Percentiles rank a stretch among this genome's conserved stretches.
These are phyloP conservation scores for Desmodesmus armatus DNA, from an alignment of 139 green algal genomes.

Conservation along the genomic window DNA sequence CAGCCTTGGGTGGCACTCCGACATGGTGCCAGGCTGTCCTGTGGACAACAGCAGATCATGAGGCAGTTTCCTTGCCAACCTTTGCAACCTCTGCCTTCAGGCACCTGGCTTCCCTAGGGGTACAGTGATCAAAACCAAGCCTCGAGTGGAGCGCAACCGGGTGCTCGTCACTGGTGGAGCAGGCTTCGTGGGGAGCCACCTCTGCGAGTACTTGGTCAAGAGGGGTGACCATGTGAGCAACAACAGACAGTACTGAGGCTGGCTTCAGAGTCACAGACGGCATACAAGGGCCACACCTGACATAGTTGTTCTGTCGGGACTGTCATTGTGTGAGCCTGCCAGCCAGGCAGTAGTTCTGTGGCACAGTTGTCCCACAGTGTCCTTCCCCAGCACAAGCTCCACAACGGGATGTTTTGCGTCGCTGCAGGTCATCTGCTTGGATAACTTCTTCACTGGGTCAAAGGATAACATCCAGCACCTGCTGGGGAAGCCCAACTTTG, in stretches of 20 bases:
- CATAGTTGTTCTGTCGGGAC: no score
- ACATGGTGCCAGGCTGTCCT: no score
- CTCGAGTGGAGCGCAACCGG: slow-evolving; percentile 77
- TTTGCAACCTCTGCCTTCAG: no score
- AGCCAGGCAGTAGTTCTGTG: background rate
- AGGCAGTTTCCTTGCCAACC: no score
- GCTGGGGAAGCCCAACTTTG: slow-evolving; percentile 93
- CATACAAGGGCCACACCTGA: no score
- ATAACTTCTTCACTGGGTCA: slow-evolving; percentile 99
- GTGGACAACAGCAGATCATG: no score
- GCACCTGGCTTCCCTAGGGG: background rate
- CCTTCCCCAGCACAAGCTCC: no score
- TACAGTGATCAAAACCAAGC: slow-evolving; percentile 89
- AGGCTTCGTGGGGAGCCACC: slow-evolving; percentile 96
- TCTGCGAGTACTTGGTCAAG: slow-evolving; percentile 93
- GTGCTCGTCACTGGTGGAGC: slow-evolving; percentile 96
- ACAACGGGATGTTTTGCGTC: no score
- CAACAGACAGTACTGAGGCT: no score
- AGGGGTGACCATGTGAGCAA: slow-evolving; percentile 85
- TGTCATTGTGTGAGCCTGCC: no score
- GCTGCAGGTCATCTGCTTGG: slow-evolving; percentile 94
- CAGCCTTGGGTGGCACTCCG: no score
- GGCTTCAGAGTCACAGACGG: no score
- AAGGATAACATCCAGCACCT: slow-evolving; percentile 97
- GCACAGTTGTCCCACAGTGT: background rate